phyloP scores from a whole-genome alignment of 2,329 filamentous ascomycete species.

The Mariannaea sp. region DNA sequence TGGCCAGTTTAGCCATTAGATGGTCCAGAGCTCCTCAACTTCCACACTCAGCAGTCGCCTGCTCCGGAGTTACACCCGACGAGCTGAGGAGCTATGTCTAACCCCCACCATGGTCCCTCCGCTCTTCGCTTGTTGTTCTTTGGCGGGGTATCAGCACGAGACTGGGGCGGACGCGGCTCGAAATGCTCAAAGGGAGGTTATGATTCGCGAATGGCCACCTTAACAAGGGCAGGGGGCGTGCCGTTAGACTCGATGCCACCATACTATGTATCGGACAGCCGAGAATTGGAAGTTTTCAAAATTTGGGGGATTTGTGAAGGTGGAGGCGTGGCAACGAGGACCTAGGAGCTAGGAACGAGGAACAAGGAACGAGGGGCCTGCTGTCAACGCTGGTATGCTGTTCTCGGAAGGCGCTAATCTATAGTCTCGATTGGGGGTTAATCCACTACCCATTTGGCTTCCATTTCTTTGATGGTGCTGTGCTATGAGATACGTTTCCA shows the following conservation, averaged over 20 bases:
- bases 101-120: constrained; percentile 31
- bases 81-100: constrained; percentile 23
- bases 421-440: neutral
- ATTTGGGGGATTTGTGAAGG: constrained; percentile 14
- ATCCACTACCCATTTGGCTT: neutral
- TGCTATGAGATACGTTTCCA: no score
- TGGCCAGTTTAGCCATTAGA: constrained; percentile 5
- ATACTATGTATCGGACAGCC: neutral
- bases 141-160: constrained; percentile 24
- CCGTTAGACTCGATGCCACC: neutral
- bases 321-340: constrained; percentile 13
- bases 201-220: constrained; percentile 22
- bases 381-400: constrained; percentile 2
- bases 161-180: constrained; percentile 18
- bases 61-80: no score
- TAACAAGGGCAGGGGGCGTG: constrained; percentile 17
- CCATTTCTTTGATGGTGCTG: neutral
- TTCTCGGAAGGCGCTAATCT: constrained; percentile 13
- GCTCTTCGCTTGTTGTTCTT: no score
- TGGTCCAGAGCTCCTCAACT: constrained; percentile 1
- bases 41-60: constrained; percentile 10
- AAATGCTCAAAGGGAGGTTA: constrained; percentile 4
- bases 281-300: constrained; percentile 24
- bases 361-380: no score
- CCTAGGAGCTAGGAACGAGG: no score